A percentile compares a stretch with the other conserved stretches of the same genome.
Conservation (phyloP, 495 filamentous ascomycete genomes). For the Talaromyces ruber region DNA sequence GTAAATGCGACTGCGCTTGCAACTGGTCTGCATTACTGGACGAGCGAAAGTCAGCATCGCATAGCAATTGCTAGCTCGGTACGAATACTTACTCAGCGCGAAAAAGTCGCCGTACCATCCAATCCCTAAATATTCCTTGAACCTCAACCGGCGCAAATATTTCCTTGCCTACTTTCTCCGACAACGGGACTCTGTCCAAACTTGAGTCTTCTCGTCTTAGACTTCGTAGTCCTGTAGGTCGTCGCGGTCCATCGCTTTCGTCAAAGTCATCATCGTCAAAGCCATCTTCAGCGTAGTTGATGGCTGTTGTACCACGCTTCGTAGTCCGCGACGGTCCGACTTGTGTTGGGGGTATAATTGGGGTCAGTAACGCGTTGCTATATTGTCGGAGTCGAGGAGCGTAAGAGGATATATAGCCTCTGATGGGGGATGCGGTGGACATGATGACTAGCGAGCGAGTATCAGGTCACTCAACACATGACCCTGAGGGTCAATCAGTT, state of each 20-base stretch:
- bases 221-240: constrained; percentile 78
- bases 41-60: constrained; percentile 8
- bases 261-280: constrained; percentile 94
- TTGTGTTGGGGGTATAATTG: constrained; percentile 64
- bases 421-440: constrained; percentile 45
- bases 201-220: constrained; percentile 67
- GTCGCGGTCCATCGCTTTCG: constrained; percentile 68
- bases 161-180: constrained; percentile 80
- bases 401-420: constrained; percentile 87
- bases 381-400: constrained; percentile 85
- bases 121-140: constrained; percentile 87
- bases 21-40: constrained; percentile 52
- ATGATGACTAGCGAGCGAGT: constrained; percentile 29
- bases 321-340: constrained; percentile 70
- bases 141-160: constrained; percentile 69
- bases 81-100: constrained; percentile 33
- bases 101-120: constrained; percentile 75
- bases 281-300: constrained; percentile 96
- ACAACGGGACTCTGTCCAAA: constrained; percentile 48
- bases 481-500: constrained; percentile 18
- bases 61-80: not conserved
- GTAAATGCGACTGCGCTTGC: constrained; percentile 75
- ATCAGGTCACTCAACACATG: constrained; percentile 36
- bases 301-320: constrained; percentile 90
- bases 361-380: constrained; percentile 85